Percentiles rank a stretch among this genome's conserved stretches.
Conservation (phyloP, 1,284 basidiomycete genomes). For the Cutaneotrichosporon mucoides region DNA sequence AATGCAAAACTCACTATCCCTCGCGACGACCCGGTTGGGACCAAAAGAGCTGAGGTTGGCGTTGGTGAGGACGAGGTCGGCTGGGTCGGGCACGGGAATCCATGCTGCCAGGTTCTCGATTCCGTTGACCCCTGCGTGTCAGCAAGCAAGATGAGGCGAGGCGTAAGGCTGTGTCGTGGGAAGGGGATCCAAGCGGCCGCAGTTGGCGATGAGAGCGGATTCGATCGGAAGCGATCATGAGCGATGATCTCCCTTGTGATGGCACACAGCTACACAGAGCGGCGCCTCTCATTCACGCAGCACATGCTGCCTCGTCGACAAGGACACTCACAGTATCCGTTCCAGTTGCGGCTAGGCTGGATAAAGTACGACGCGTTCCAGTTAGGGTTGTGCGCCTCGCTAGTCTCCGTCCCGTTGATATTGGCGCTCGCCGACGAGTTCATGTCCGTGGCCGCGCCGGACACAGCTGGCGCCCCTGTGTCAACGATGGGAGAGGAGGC, state of each 20-base stretch:
- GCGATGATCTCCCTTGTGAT: no score
- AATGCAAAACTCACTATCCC: conserved; percentile 3
- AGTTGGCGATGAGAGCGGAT: no score
- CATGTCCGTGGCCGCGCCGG: not conserved
- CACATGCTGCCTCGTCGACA: no score
- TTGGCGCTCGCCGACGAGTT: not conserved
- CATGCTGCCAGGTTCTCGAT: conserved; percentile 15
- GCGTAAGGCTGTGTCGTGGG: not conserved
- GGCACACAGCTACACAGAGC: no score
- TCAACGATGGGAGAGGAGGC: no score
- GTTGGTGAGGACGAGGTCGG: conserved; percentile 15
- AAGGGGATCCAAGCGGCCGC: not conserved
- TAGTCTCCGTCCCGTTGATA: not conserved
- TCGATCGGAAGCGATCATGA: no score
- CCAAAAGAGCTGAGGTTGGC: not conserved
- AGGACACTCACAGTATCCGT: conserved; percentile 11
- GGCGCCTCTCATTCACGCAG: not conserved
- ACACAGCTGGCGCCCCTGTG: not conserved
- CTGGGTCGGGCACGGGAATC: conserved; percentile 10
- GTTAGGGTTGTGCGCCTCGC: not conserved
- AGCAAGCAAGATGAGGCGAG: not conserved
- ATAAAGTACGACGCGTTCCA: conserved; percentile 11
- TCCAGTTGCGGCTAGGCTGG: conserved; percentile 9
- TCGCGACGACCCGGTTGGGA: not conserved
- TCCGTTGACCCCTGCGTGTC: conserved; percentile 19